Evolutionary conservation across 2,329 filamentous ascomycete species (phyloP).

Genomic region (Didymella exigua): DNA sequence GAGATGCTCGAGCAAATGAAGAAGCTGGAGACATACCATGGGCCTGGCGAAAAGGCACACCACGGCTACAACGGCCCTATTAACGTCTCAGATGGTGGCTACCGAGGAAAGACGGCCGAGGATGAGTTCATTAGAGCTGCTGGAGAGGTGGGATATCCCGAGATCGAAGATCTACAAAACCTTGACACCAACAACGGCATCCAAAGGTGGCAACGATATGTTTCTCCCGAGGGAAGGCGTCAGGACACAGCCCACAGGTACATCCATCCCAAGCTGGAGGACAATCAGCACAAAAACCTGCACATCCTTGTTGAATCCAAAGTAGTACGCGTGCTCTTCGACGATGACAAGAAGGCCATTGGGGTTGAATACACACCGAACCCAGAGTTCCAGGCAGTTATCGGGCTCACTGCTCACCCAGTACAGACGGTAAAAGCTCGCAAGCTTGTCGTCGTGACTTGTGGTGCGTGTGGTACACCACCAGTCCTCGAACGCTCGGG

Average conservation of each 20-base stretch:
- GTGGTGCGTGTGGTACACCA: slow-evolving; percentile 61
- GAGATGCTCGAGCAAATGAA: slow-evolving; percentile 61
- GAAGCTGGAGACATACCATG: slow-evolving; percentile 65
- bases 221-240: slow-evolving; percentile 59
- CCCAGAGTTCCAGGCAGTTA: slow-evolving; percentile 44
- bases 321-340: slow-evolving; percentile 62
- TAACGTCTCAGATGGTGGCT: slow-evolving; percentile 60
- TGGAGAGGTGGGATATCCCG: slow-evolving; percentile 55
- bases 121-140: slow-evolving; percentile 59
- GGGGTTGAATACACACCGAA: slow-evolving; percentile 65
- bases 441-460: slow-evolving; percentile 60
- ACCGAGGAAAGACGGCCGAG: slow-evolving; percentile 48
- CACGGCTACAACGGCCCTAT: slow-evolving; percentile 64
- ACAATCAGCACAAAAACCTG: slow-evolving; percentile 61
- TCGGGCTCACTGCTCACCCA: slow-evolving; percentile 42
- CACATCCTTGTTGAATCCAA: slow-evolving; percentile 64
- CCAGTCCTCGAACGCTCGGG: slow-evolving; percentile 67
- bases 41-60: slow-evolving; percentile 49
- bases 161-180: slow-evolving; percentile 61
- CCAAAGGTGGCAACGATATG: slow-evolving; percentile 57
- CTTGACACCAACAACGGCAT: slow-evolving; percentile 53
- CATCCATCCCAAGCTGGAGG: slow-evolving; percentile 58
- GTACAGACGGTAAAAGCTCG: slow-evolving; percentile 55
- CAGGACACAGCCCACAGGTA: slow-evolving; percentile 64
- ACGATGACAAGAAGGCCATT: slow-evolving; percentile 59